Evolutionary conservation across 2,329 filamentous ascomycete genomes (phyloP), one percentile per base, ranked within the genome.

Genomic region (Xylariaceae sp.): DNA sequence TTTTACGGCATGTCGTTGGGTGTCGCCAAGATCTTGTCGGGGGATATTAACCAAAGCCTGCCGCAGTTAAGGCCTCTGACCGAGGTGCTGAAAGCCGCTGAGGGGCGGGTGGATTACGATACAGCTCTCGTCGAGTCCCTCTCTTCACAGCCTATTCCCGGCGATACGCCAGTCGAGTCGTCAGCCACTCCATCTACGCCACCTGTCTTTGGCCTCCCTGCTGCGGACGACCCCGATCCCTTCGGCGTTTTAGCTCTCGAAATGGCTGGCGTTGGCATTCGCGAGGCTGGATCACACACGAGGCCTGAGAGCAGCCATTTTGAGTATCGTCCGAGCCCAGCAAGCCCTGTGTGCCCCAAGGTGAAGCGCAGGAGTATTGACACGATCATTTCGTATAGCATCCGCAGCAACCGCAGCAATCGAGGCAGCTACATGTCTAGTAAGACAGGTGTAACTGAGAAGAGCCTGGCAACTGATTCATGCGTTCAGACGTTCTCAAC

Each of bases 161-260:
- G 86, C 50, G 92, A 97, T 67, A 84, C 80, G 47, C 68, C 76
- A 56, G 79, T 82, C 58, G 77, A 79, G 47, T 74, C 75, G 2
- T 73, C 79, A 0, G 70, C 58, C 48, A 55, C 67, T 55, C 62
- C 69, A 29, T 62, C 53, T 26, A 70, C 67, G 53, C 78, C 68
- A 47, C 74, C 77, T 32, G 73, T 74, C 1, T 96, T 96, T 72
- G 91, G 91, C 2, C 76, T 96, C 12, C 91, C 90, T 0, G 84
- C 86, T 59, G 73, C 76, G 3, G 84, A 91, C 52, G 92, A 97
- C 64, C 91, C 91, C 0, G 92, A 97, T 68, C 92, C 92, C 0
- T 97, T 89, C 67, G 92, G 92, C 29, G 88, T 96, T 30, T 80
- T 91, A 60, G 91, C 92, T 6, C 74, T 97, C n/a, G 90, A 96